phyloP scores from a whole-genome alignment of 257 asterid species.

The Coffea eugenioides region DNA sequence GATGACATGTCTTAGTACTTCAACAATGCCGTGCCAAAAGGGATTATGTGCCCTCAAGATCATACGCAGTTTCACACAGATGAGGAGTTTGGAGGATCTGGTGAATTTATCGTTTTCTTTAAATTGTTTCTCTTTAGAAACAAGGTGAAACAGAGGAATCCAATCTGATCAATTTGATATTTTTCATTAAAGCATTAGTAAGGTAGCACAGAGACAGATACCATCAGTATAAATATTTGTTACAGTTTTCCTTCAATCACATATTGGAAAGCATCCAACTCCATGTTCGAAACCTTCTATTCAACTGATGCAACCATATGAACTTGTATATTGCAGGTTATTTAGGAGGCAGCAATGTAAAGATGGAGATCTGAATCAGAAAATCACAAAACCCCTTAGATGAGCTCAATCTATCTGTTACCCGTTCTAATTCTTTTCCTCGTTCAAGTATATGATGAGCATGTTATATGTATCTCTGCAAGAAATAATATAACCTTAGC shows the following conservation, averaged over 20 bases:
- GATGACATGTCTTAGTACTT: neutral
- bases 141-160: too few species aligned
- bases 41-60: neutral
- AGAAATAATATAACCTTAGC: constrained; percentile 35
- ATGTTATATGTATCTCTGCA: constrained; percentile 33
- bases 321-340: constrained; percentile 42
- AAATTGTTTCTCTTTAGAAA: neutral
- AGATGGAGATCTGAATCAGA: constrained; percentile 65
- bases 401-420: constrained; percentile 23
- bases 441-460: constrained; percentile 27
- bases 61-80: neutral
- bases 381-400: constrained; percentile 18
- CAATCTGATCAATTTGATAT: neutral
- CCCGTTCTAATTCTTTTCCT: constrained; percentile 22
- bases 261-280: neutral
- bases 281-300: neutral
- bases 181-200: neutral
- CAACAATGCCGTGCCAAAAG: neutral
- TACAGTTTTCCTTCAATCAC: neutral
- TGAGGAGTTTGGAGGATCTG: neutral
- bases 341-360: constrained; percentile 46
- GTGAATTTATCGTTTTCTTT: neutral
- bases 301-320: constrained; percentile 17
- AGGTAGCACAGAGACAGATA: neutral
- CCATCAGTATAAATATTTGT: neutral